Conservation (phyloP, 192 early-diverging fungal genomes). For the Globomyces pollinis-pini region DNA sequence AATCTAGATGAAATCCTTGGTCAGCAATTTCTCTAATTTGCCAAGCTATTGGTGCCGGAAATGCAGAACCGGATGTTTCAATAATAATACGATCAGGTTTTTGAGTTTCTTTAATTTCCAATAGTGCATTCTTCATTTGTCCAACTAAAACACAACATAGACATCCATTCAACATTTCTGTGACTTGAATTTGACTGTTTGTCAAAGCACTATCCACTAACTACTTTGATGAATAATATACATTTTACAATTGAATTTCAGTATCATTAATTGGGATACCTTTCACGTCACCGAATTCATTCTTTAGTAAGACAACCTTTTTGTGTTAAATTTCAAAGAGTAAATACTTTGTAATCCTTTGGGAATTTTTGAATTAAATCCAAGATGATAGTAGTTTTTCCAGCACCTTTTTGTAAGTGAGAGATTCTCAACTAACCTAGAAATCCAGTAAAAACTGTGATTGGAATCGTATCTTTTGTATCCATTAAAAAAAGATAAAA, state of each 20-base stretch:
- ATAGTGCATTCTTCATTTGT: conserved; percentile 73
- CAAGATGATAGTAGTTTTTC: conserved; percentile 80
- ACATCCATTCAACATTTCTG: conserved; percentile 97
- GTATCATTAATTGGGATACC: too few relatives aligned
- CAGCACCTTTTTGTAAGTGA: conserved; percentile 22
- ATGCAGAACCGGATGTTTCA: conserved; percentile 81
- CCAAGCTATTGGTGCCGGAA: conserved; percentile 71
- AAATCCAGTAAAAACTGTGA: conserved; percentile 94
- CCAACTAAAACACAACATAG: conserved; percentile 97
- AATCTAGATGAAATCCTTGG: conserved; percentile 78
- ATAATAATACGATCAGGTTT: conserved; percentile 86
- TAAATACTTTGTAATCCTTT: conserved; percentile 66
- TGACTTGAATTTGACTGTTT: conserved; percentile 64
- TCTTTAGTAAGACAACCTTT: conserved; percentile 77
- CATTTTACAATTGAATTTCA: too few relatives aligned
- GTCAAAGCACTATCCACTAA: background rate
- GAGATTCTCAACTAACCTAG: conserved; percentile 64
- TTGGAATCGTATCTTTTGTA: background rate
- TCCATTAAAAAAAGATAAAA: too few relatives aligned
- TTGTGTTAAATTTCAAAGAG: background rate
- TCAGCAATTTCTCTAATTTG: conserved; percentile 84
- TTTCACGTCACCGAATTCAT: conserved; percentile 91
- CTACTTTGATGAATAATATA: too few relatives aligned
- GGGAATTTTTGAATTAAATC: conserved; percentile 65
- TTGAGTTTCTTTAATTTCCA: conserved; percentile 79